Evolutionary conservation across 805 yeast species (phyloP).

Genomic region (Metschnikowia bowlesiae): DNA sequence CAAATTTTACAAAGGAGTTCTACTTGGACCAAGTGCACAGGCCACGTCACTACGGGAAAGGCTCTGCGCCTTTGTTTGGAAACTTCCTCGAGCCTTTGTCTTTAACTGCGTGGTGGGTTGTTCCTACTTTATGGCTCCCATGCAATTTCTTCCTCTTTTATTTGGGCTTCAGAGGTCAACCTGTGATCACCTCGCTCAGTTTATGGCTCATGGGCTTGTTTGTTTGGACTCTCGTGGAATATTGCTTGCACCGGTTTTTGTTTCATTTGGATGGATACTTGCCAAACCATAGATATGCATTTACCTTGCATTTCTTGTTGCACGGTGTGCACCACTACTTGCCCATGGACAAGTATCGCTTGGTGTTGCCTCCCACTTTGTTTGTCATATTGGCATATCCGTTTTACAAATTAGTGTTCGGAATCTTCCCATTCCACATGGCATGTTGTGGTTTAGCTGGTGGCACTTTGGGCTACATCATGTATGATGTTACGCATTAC

Average conservation of each 20-base stretch:
- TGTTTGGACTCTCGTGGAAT: constrained; percentile 92
- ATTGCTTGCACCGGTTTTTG: constrained; percentile 79
- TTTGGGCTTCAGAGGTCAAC: constrained; percentile 51
- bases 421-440: constrained; percentile 69
- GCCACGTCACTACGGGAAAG: constrained; percentile 97
- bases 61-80: constrained; percentile 94
- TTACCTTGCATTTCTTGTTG: constrained; percentile 79
- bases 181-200: constrained; percentile 43
- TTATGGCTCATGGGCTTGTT: constrained; percentile 78
- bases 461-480: constrained; percentile 88
- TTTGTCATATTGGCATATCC: constrained; percentile 72
- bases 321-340: constrained; percentile 97
- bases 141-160: constrained; percentile 60
- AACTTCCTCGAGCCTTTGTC: constrained; percentile 90
- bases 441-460: constrained; percentile 96
- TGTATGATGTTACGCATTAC: constrained; percentile 93
- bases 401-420: constrained; percentile 72
- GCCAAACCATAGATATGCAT: constrained; percentile 73
- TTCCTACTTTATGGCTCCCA: constrained; percentile 86
- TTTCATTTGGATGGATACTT: constrained; percentile 88
- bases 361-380: constrained; percentile 95
- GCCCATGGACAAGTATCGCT: constrained; percentile 92
- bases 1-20: constrained; percentile 78
- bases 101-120: constrained; percentile 90
- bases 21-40: constrained; percentile 95